Percentiles rank a stretch among this genome's conserved stretches.
phyloP scores from a whole-genome alignment of 2,329 filamentous ascomycete species.

The Mycosphaerella sp. region DNA sequence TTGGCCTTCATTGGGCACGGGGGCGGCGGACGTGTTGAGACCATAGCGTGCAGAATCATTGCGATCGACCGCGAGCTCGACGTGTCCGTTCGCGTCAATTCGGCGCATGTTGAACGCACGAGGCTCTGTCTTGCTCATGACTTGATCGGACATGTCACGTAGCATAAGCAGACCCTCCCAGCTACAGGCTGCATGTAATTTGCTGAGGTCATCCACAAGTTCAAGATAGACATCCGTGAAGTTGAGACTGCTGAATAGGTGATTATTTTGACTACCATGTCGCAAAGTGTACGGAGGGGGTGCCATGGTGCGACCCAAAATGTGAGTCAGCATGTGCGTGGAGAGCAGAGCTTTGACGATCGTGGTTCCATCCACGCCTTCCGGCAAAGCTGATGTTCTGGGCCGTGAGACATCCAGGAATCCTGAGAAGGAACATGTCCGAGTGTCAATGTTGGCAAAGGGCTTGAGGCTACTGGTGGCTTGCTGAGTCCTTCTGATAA shows the following conservation, averaged over 20 bases:
- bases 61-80: constrained; percentile 23
- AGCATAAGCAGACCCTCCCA: constrained; percentile 75
- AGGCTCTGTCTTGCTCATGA: constrained; percentile 47
- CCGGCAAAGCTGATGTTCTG: constrained; percentile 27
- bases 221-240: constrained; percentile 74
- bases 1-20: constrained; percentile 5
- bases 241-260: constrained; percentile 69
- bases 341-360: constrained; percentile 73
- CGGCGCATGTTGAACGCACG: constrained; percentile 29
- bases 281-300: constrained; percentile 26
- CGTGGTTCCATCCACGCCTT: constrained; percentile 58
- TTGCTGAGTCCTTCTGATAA: constrained; percentile 66
- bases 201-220: constrained; percentile 69
- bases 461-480: constrained; percentile 62
- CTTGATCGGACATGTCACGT: constrained; percentile 64
- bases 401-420: constrained; percentile 18
- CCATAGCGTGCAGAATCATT: constrained; percentile 4
- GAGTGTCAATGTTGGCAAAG: constrained; percentile 45
- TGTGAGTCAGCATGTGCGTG: constrained; percentile 67
- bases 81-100: constrained; percentile 26
- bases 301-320: constrained; percentile 47
- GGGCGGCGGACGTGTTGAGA: constrained; percentile 4
- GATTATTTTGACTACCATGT: constrained; percentile 52
- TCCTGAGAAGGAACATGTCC: constrained; percentile 19
- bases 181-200: constrained; percentile 71